These are phyloP conservation scores for Juncus effusus DNA, from an alignment of 176 grass and related monocot species.

Conservation along the genomic window DNA sequence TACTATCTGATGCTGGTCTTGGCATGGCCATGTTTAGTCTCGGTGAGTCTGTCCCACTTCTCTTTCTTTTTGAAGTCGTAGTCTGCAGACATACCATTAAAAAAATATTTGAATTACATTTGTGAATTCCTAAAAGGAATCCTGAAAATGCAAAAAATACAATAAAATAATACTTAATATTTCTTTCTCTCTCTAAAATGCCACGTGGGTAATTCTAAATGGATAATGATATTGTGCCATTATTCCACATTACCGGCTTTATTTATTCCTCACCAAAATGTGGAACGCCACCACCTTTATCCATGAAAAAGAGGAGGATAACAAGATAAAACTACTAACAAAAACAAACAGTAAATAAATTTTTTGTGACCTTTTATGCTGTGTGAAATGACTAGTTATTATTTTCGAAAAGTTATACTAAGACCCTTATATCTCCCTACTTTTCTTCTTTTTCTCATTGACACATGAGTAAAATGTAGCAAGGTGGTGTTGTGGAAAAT, in stretches of 20 bases:
- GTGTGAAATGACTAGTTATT: slow-evolving; percentile 32
- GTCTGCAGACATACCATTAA: no score
- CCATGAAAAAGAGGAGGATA: slow-evolving; percentile 17
- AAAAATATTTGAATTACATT: no score
- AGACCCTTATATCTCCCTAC: no score
- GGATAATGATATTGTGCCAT: slow-evolving; percentile 18
- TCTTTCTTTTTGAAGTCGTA: not conserved
- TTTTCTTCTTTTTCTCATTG: no score
- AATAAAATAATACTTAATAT: not conserved
- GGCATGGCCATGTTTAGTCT: slow-evolving; percentile 99
- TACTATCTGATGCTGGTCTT: slow-evolving; percentile 90
- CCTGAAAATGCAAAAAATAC: not conserved
- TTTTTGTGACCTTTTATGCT: slow-evolving; percentile 45
- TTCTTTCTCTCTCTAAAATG: not conserved
- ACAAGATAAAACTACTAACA: slow-evolving; percentile 4
- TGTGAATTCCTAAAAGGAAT: no score
- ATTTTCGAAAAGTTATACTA: no score
- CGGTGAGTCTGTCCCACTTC: slow-evolving; percentile 44
- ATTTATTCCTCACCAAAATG: slow-evolving; percentile 25
- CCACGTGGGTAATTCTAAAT: slow-evolving; percentile 9
- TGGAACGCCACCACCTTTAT: slow-evolving; percentile 20
- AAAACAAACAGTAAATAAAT: not conserved
- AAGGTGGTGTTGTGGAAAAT: no score
- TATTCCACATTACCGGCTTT: slow-evolving; percentile 20
- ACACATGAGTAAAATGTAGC: no score